phyloP scores from a whole-genome alignment of 345 rosid species.

The Laguncularia racemosa region DNA sequence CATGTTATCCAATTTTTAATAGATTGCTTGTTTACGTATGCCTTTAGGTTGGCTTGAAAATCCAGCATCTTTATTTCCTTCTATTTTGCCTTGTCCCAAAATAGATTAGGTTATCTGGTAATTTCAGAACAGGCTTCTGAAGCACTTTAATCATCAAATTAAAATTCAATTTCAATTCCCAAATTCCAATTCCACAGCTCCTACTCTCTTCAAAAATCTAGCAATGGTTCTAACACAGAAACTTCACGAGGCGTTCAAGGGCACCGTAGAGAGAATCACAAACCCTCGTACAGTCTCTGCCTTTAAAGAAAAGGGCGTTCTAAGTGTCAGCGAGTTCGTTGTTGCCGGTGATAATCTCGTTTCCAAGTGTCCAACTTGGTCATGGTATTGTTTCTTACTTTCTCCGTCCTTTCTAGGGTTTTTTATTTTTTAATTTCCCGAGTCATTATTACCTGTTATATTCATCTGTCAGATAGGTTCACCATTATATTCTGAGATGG shows the following conservation, averaged over 20 bases:
- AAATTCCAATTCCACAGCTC: not conserved
- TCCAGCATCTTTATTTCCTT: too few species aligned
- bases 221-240: conserved; percentile 64
- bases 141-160: not conserved
- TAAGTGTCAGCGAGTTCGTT: conserved; percentile 83
- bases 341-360: conserved; percentile 97
- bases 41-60: too few species aligned
- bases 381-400: conserved; percentile 46
- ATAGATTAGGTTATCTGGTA: too few species aligned
- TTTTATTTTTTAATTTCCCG: not conserved
- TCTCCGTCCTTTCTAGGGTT: not conserved
- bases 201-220: not conserved
- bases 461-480: too few species aligned
- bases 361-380: conserved; percentile 99
- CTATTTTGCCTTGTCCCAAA: too few species aligned
- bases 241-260: conserved; percentile 86
- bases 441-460: too few species aligned
- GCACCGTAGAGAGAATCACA: conserved; percentile 88
- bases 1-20: too few species aligned
- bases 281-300: conserved; percentile 92
- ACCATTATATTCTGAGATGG: too few species aligned
- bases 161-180: not conserved
- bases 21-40: too few species aligned
- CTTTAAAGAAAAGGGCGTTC: conserved; percentile 96
- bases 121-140: not conserved